phyloP scores from a whole-genome alignment of 140 eudicot species.

The Oenanthe javanica region DNA sequence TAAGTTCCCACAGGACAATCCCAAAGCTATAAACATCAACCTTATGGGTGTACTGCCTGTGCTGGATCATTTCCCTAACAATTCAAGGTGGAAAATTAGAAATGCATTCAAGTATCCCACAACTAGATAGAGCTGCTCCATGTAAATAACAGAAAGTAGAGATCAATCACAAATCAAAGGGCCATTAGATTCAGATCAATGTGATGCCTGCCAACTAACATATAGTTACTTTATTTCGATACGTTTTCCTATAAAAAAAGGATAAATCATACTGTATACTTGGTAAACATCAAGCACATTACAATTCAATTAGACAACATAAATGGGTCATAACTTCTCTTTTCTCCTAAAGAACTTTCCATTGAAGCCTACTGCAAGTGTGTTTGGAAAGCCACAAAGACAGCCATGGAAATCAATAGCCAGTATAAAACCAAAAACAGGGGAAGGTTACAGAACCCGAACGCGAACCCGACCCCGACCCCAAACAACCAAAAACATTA shows the following conservation, averaged over 20 bases:
- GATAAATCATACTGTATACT: not conserved
- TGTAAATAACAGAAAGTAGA: not conserved
- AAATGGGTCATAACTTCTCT: not conserved
- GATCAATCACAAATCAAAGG: not conserved
- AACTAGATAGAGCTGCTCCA: not conserved
- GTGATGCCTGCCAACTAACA: not conserved
- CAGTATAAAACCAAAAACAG: not conserved
- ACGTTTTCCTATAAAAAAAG: not conserved
- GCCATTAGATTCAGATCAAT: not conserved
- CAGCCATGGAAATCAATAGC: not conserved
- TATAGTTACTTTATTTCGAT: not conserved
- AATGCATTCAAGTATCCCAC: constrained; percentile 9
- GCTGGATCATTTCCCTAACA: constrained; percentile 97
- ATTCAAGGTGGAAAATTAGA: not conserved
- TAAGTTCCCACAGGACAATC: constrained; percentile 91
- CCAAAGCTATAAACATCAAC: constrained; percentile 96
- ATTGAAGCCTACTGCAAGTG: not conserved
- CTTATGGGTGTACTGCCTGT: constrained; percentile 92
- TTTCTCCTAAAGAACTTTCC: not conserved
- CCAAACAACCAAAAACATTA: not conserved
- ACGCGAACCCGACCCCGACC: not conserved
- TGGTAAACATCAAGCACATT: not conserved
- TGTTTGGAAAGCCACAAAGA: not conserved
- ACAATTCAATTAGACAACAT: not conserved
- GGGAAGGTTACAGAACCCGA: not conserved